Evolutionary conservation across 208 protist species (phyloP).

Genomic region (Kentomonas sorsogonicus): DNA sequence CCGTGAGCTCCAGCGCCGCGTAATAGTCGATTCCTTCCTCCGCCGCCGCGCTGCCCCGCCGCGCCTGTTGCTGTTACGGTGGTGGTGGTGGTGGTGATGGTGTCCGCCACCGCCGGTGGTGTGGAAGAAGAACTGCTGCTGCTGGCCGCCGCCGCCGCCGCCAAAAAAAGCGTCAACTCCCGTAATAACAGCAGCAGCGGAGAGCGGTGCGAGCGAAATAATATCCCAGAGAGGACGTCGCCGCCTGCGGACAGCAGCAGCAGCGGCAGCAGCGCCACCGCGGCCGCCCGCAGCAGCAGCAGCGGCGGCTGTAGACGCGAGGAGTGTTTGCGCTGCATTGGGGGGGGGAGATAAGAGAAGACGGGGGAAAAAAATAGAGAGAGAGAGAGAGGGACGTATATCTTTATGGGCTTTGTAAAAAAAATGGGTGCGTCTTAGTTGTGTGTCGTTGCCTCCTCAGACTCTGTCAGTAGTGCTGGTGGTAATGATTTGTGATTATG

Average conservation of each 20-base stretch:
- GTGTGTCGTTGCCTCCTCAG: no score
- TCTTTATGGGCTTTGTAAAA: background rate
- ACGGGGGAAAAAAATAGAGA: slow-evolving; percentile 7
- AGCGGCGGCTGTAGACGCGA: background rate
- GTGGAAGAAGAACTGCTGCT: no score
- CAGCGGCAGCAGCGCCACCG: background rate
- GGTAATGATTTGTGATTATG: no score
- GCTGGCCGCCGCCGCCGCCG: background rate
- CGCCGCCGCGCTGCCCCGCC: slow-evolving; percentile 6
- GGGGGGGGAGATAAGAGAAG: slow-evolving; percentile 4
- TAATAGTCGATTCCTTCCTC: slow-evolving; percentile 71
- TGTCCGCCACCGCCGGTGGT: no score
- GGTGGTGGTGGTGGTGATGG: no score
- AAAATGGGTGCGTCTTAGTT: no score
- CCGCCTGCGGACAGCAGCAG: slow-evolving; percentile 11
- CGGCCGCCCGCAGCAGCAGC: background rate
- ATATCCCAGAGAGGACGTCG: no score
- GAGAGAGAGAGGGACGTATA: slow-evolving; percentile 2
- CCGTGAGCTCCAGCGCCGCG: slow-evolving; percentile 54
- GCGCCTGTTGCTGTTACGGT: background rate
- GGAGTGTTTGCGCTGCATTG: background rate
- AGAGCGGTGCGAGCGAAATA: no score
- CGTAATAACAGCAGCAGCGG: no score
- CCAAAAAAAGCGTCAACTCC: no score
- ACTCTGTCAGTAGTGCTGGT: no score